Evolutionary conservation across 257 asterid genomes (phyloP).

Genomic region (Handroanthus guayacan): DNA sequence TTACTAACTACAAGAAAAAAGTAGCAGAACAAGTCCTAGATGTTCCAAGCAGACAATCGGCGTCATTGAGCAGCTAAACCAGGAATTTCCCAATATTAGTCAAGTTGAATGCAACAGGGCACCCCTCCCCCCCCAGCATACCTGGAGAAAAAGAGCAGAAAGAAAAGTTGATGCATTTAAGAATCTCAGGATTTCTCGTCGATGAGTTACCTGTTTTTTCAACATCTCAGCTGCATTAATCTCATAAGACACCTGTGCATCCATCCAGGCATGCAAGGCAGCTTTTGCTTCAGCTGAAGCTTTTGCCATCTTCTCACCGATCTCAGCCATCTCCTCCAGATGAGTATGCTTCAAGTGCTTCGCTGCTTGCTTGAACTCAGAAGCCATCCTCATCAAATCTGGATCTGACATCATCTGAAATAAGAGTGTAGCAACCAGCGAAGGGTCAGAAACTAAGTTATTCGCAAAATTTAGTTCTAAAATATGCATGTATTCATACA

Average conservation of each 20-base stretch:
- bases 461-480: not conserved
- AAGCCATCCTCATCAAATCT: conserved; percentile 86
- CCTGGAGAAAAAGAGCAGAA: conserved; percentile 2
- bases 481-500: not conserved
- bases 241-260: conserved; percentile 83
- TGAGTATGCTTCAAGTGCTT: conserved; percentile 91
- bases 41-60: conserved; percentile 15
- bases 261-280: conserved; percentile 76
- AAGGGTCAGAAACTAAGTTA: conserved; percentile 21
- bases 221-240: conserved; percentile 86
- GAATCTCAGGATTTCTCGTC: not conserved
- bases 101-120: not conserved
- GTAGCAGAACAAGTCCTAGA: not conserved
- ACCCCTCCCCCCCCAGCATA: not conserved
- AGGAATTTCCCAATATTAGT: not conserved
- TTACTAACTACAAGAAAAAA: not conserved
- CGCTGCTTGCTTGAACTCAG: conserved; percentile 87
- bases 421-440: conserved; percentile 31
- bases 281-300: conserved; percentile 93
- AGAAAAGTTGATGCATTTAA: not conserved
- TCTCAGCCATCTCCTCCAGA: conserved; percentile 92
- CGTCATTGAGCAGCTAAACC: not conserved
- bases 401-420: conserved; percentile 99
- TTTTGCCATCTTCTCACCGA: conserved; percentile 88
- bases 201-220: conserved; percentile 79